These are phyloP conservation scores for Leonotis leonurus DNA, from an alignment of 257 asterid species.

Conservation along the genomic window DNA sequence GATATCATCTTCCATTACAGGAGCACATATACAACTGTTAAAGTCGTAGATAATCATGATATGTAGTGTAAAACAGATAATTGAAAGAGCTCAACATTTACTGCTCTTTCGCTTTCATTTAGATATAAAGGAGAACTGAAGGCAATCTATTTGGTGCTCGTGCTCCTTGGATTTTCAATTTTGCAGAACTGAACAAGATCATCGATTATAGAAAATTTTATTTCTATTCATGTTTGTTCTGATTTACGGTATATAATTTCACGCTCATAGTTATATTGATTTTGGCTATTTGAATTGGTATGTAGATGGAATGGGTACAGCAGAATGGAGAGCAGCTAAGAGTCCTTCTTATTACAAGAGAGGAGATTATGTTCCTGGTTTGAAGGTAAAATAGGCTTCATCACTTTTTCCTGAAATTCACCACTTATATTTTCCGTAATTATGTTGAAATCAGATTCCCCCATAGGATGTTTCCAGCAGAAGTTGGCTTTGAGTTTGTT, in stretches of 20 bases:
- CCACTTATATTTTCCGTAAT: neutral
- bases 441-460: neutral
- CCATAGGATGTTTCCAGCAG: neutral
- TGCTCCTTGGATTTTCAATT: neutral
- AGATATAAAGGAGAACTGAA: neutral
- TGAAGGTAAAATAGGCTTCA: slow-evolving; percentile 47
- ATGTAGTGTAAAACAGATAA: neutral
- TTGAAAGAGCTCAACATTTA: neutral
- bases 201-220: neutral
- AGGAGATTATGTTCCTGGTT: slow-evolving; percentile 97
- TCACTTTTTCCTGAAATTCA: neutral
- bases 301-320: slow-evolving; percentile 99
- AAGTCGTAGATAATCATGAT: neutral
- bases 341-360: slow-evolving; percentile 95
- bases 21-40: neutral
- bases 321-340: slow-evolving; percentile 99
- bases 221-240: neutral
- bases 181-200: neutral
- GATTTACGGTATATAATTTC: neutral
- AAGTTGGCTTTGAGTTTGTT: neutral
- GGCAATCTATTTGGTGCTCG: neutral
- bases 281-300: slow-evolving; percentile 10
- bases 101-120: neutral
- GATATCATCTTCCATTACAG: neutral
- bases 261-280: neutral